Base-by-base conservation (phyloP, 2,329 filamentous ascomycete species). In the Alternaria alternata region DNA sequence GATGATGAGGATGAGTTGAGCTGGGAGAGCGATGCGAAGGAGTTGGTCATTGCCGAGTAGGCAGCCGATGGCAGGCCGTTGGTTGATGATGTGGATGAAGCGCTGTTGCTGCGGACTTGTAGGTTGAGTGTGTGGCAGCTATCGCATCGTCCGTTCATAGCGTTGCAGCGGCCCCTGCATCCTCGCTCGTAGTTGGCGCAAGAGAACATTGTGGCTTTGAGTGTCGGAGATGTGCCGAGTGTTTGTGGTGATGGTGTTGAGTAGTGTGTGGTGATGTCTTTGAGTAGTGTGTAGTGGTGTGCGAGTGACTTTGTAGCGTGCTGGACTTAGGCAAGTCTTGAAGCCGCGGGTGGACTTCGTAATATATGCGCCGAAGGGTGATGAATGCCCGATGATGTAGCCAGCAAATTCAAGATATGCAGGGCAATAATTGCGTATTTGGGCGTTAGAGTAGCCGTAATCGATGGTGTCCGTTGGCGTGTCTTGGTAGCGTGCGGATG, bases 121-220 rank as follows among this genome's bases (percentile, higher is more conserved):
- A 80, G 72, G 61, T 80, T 79, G 74, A 80, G 78, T 14, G 74
- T 75, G 59, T 79, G 69, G 65, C 78, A 80, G 58, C 68, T 75
- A 16, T 75, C 70, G 63, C 78, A 80, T 34, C 78, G 77, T 54
- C 73, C 78, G 56, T 71, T 70, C 53, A 71, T 66, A 44, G 63
- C 53, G 63, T 80, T 80, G 76, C 75, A 79, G 57, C 78, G 78
- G 54, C 78, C 78, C 46, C 78, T 76, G 76, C 78, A 80, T 67
- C 78, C 78, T 30, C 78, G 78, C 63, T 80, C 78, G 75, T 80
- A 80, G 75, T 80, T 80, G 73, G 75, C 74, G 67, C 78, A 80
- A 43, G 78, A 80, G 77, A 79, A 80, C 78, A 80, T 80, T 58
- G 51, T 76, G 72, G 44, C 51, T 51, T 65, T 20, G 11, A 36